phyloP scores from a whole-genome alignment of 2,329 filamentous ascomycete genomes.

The Cercospora zeina region DNA sequence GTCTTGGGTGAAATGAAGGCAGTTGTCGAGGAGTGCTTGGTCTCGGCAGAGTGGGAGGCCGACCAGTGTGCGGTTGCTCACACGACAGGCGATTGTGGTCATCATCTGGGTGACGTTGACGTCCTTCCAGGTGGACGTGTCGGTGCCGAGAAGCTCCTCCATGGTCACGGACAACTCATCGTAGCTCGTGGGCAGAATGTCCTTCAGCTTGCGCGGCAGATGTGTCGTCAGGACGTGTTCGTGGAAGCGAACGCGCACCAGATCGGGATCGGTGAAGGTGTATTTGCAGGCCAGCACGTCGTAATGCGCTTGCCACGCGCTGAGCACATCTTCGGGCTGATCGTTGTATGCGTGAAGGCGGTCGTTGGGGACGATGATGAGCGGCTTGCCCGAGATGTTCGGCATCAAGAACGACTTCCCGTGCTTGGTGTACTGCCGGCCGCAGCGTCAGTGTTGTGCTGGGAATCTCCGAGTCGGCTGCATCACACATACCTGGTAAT shows the following conservation, averaged over 20 bases:
- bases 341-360: conserved; percentile 45
- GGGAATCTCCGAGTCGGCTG: too few relatives aligned
- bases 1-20: conserved; percentile 54
- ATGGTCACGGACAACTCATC: conserved; percentile 44
- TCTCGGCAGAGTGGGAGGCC: conserved; percentile 51
- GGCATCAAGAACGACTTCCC: conserved; percentile 32
- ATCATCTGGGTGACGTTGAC: conserved; percentile 40
- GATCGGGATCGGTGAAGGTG: conserved; percentile 40
- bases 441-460: not conserved
- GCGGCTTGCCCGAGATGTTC: conserved; percentile 27
- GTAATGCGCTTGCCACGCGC: conserved; percentile 42
- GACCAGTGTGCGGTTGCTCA: conserved; percentile 50
- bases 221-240: conserved; percentile 46
- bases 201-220: conserved; percentile 44
- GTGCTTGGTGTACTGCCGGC: conserved; percentile 22
- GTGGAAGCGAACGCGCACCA: conserved; percentile 46
- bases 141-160: conserved; percentile 42
- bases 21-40: conserved; percentile 49
- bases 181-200: conserved; percentile 42
- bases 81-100: conserved; percentile 44
- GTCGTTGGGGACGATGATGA: conserved; percentile 29
- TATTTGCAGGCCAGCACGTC: conserved; percentile 45
- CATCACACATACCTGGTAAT: conserved; percentile 23
- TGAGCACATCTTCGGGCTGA: conserved; percentile 47
- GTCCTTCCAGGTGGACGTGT: conserved; percentile 43